Base-by-base conservation (phyloP, 805 yeast species). In the Saccharomycopsis synnaedendra region DNA sequence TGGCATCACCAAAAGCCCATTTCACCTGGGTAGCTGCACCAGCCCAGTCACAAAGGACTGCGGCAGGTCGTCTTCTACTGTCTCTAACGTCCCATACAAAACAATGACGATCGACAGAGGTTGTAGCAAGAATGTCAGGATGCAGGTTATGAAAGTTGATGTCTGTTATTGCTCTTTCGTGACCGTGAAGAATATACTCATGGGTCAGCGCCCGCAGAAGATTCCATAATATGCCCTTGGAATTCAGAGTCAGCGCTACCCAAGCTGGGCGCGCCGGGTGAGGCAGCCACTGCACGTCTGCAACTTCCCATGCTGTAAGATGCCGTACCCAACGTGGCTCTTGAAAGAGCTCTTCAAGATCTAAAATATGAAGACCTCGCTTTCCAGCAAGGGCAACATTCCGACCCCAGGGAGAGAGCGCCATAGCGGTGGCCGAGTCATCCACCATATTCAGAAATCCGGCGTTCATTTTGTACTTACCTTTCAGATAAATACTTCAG, bases 281-380 rank as follows among this genome's bases (percentile, higher is more conserved):
- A 0, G 97, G 96, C 3, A 94, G 85, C 97, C 98, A 93, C 63
- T 93, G 97, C 1, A 90, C 97, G 61, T 90, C 97, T 0, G 98
- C 96, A 3, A 93, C 98, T 62, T 93, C 97, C 97, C 97, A 93
- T 0, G 95, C 80, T 0, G 97, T 90, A 35, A 80, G 72, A 59
- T 93, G 96, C 47, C 81, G 94, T 10, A 93, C 73, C 89, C 94
- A 87, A 50, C 98, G 69, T 0, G 98, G 98, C 0, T 95, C 88
- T 0, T 90, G 78, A 64, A 86, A 90, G 1, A 97, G 98, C 61
- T 93, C 96, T 58, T 90, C 96, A 39, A 93, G 64, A 64, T 93
- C 97, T n/a, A 90, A 81, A 37, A 93, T 79, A 61, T 80, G 85
- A 9, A 93, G 69, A 0, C 98, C 98, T 47, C 81, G 55, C 45